phyloP scores from a whole-genome alignment of 768 basidiomycete genomes.

The Sporobolomyces roseus region DNA sequence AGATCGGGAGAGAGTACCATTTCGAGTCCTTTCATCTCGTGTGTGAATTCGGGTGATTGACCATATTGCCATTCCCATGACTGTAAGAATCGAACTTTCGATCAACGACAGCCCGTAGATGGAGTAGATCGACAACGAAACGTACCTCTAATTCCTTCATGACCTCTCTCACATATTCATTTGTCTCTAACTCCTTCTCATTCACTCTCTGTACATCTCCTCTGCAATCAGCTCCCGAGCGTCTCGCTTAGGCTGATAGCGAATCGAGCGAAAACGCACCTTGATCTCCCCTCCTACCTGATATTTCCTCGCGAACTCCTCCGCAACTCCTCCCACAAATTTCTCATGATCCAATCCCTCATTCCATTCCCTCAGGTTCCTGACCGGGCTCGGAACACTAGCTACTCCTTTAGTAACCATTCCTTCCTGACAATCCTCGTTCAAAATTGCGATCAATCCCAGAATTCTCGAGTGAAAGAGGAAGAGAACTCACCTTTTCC shows the following conservation, averaged over 20 bases:
- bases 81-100: slow-evolving; percentile 54
- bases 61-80: slow-evolving; percentile 92
- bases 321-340: slow-evolving; percentile 67
- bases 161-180: slow-evolving; percentile 64
- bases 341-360: slow-evolving; percentile 60
- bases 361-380: slow-evolving; percentile 64
- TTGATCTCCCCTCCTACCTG: slow-evolving; percentile 9
- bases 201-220: slow-evolving; percentile 51
- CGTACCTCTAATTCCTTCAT: slow-evolving; percentile 70
- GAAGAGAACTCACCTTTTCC: slow-evolving; percentile 57
- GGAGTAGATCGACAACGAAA: slow-evolving; percentile 7
- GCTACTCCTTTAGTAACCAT: slow-evolving; percentile 81
- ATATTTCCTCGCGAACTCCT: slow-evolving; percentile 66
- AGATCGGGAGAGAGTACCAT: background rate
- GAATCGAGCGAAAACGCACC: slow-evolving; percentile 26
- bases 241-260: too few species aligned
- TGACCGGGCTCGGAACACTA: slow-evolving; percentile 88
- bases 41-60: slow-evolving; percentile 88
- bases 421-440: slow-evolving; percentile 67
- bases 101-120: too few species aligned
- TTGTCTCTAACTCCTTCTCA: slow-evolving; percentile 52
- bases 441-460: too few species aligned
- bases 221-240: background rate
- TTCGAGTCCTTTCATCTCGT: slow-evolving; percentile 51
- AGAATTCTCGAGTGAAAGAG: too few species aligned